phyloP scores from a whole-genome alignment of 176 grass and related monocot genomes.

The Oryza punctata region DNA sequence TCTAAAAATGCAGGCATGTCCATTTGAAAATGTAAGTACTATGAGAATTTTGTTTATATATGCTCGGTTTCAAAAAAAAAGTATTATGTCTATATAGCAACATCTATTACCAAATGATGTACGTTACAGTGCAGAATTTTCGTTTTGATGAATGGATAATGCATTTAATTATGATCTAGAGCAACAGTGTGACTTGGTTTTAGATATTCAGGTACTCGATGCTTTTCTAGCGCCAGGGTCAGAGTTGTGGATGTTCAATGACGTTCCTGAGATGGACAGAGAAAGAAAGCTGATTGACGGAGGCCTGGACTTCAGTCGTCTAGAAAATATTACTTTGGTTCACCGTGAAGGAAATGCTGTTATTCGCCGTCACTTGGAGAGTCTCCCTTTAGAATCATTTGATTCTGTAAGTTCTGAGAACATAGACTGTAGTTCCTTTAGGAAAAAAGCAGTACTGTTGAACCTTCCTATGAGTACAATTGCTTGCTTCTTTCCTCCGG shows the following conservation, averaged over 20 bases:
- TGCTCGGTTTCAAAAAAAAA: background rate
- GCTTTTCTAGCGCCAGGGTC: conserved; percentile 68
- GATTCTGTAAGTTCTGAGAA: conserved; percentile 57
- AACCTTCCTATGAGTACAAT: conserved; percentile 1
- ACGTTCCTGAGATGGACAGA: conserved; percentile 66
- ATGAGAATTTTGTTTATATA: background rate
- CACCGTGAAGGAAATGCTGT: conserved; percentile 75
- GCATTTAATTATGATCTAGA: background rate
- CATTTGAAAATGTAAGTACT: background rate
- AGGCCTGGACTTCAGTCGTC: conserved; percentile 66
- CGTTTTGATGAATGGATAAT: background rate
- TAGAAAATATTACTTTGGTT: conserved; percentile 68
- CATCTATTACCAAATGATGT: background rate
- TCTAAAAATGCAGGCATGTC: no score
- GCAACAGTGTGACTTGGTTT: conserved; percentile 38
- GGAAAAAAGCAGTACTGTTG: background rate
- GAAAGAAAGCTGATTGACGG: conserved; percentile 59
- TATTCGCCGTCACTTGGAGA: conserved; percentile 67
- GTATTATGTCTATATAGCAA: background rate
- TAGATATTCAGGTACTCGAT: conserved; percentile 70
- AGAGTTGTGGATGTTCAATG: conserved; percentile 82
- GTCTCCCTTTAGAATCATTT: conserved; percentile 69
- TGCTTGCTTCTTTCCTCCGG: conserved; percentile 13
- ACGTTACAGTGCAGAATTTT: background rate
- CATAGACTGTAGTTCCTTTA: conserved; percentile 5